Conservation (phyloP, 805 yeast genomes). For the Candida adriatica region DNA sequence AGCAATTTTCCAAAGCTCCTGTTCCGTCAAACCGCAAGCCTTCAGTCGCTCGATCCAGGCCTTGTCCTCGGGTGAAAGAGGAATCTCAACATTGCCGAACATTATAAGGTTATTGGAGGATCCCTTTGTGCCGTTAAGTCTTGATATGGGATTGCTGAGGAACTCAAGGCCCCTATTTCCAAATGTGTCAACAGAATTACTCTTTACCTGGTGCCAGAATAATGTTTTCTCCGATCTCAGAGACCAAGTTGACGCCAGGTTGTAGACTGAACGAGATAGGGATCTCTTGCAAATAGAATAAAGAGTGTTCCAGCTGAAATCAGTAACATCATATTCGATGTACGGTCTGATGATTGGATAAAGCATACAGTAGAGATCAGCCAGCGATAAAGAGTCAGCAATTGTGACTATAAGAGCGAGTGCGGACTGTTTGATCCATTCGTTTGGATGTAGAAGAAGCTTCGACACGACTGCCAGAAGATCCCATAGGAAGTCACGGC, state of each 20-base stretch:
- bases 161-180: conserved; percentile 36
- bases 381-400: conserved; percentile 54
- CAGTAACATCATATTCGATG: conserved; percentile 69
- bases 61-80: conserved; percentile 58
- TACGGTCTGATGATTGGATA: conserved; percentile 76
- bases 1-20: conserved; percentile 79
- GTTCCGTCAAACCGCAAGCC: conserved; percentile 64
- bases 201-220: conserved; percentile 66
- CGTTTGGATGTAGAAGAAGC: conserved; percentile 78
- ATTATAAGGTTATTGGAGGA: conserved; percentile 25
- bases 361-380: conserved; percentile 77
- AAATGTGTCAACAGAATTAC: conserved; percentile 33
- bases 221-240: conserved; percentile 53
- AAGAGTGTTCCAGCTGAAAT: conserved; percentile 57
- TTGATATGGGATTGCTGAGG: conserved; percentile 20
- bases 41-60: conserved; percentile 68
- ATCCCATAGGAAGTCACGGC: conserved; percentile 47
- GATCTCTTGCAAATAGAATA: conserved; percentile 66
- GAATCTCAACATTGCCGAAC: conserved; percentile 37
- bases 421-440: conserved; percentile 71
- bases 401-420: conserved; percentile 55
- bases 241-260: conserved; percentile 66
- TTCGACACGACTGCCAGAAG: conserved; percentile 43
- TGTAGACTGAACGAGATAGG: conserved; percentile 57
- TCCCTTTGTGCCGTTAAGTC: conserved; percentile 6